Evolutionary conservation across 768 basidiomycete species (phyloP), one percentile per base, ranked within the genome.

Genomic region (Sporobolomyces phaffii): DNA sequence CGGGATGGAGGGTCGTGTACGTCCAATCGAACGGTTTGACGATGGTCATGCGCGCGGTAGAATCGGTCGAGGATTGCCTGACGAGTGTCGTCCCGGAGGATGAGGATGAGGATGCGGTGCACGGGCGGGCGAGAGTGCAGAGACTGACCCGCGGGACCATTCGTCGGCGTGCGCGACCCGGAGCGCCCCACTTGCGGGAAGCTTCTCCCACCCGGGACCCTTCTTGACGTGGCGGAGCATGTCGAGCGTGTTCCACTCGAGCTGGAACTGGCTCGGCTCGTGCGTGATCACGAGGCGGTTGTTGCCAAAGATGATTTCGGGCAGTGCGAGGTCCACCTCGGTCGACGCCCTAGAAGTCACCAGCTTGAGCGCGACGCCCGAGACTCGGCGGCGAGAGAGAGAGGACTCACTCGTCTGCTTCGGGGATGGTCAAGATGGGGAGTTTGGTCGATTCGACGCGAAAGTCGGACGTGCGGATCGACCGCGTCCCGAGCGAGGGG

Each of bases 1-100:
- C 96, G 0, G 85, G 73, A 72, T 97, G 92, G 5, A 83, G 85
- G 2, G 91, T 90, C 3, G 93, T 96, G 77, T 96, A 98, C 15
- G 96, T 99, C 96, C 96, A 98, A 75, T 99, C 96, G 77, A 90
- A 97, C 0, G 87, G 88, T 73, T 93, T 96, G 11, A 90, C 87
- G 0, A 82, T 76, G 26, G 86, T 83, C 8, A 88, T 88, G 68
- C 82, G 77, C 5, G 89, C 88, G 79, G 89, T 84, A 0, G 56
- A 43, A 14, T 56, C 60, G 0, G 56, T 58, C 13, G 57, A 57
- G 0, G 61, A 31, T 24, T 54, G 52, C 17, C 53, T 47, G 41
- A n/a, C n/a, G n/a, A n/a, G n/a, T n/a, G n/a, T n/a, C n/a, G n/a
- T n/a, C n/a, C n/a, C n/a, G n/a, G n/a, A n/a, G n/a, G n/a, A n/a